Evolutionary conservation across 306 rosid species (phyloP).

Genomic region (barrel medic (Medicago truncatula)): DNA sequence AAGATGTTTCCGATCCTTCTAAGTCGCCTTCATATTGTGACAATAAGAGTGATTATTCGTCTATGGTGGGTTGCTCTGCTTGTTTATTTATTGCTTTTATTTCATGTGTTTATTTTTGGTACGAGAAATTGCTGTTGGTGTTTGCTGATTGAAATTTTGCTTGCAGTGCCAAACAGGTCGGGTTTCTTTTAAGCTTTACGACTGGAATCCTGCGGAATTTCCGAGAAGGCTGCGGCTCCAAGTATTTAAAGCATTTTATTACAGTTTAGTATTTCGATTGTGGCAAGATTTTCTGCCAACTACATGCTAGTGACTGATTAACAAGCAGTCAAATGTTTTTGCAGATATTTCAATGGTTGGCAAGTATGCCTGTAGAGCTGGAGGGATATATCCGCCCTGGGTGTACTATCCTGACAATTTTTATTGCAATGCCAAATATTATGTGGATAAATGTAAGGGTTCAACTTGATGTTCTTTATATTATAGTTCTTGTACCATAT

Average conservation of each 20-base stretch:
- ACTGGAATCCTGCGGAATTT: slow-evolving; percentile 99
- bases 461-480: slow-evolving; percentile 31
- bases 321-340: slow-evolving; percentile 46
- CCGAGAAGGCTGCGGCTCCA: slow-evolving; percentile 99
- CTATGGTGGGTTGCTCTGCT: slow-evolving; percentile 65
- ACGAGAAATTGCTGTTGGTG: not conserved
- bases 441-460: slow-evolving; percentile 91
- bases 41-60: slow-evolving; percentile 76
- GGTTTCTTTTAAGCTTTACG: slow-evolving; percentile 96
- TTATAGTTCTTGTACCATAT: slow-evolving; percentile 12
- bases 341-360: slow-evolving; percentile 97
- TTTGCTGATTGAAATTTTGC: slow-evolving; percentile 52
- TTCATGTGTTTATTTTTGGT: slow-evolving; percentile 19
- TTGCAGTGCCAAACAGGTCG: slow-evolving; percentile 99
- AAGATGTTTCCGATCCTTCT: slow-evolving; percentile 60
- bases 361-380: slow-evolving; percentile 95
- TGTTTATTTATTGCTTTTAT: slow-evolving; percentile 26
- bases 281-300: slow-evolving; percentile 32
- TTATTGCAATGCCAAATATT: slow-evolving; percentile 84
- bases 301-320: slow-evolving; percentile 47
- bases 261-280: slow-evolving; percentile 74
- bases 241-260: slow-evolving; percentile 80
- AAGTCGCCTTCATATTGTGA: slow-evolving; percentile 63
- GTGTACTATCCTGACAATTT: slow-evolving; percentile 83
- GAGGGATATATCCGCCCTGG: slow-evolving; percentile 99